Evolutionary conservation across 495 filamentous ascomycete genomes (phyloP).

Genomic region (Talaromyces proteolyticus): DNA sequence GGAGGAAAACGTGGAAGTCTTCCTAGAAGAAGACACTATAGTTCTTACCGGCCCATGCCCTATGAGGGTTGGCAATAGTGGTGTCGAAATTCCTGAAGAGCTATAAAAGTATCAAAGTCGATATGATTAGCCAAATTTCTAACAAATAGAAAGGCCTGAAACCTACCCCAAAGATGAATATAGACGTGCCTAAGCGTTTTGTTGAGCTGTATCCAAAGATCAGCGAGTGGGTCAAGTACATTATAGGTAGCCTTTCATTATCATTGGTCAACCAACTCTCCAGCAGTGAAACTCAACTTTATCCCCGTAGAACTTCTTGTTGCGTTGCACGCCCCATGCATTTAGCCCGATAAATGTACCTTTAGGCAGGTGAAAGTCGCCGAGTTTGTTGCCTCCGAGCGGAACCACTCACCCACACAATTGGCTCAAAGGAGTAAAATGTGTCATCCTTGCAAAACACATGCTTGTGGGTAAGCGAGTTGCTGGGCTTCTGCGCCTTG

Average conservation of each 20-base stretch:
- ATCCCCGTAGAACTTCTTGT: slow-evolving; percentile 12
- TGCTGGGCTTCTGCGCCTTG: slow-evolving; percentile 26
- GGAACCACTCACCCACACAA: slow-evolving; percentile 56
- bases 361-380: slow-evolving; percentile 43
- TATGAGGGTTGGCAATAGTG: slow-evolving; percentile 1
- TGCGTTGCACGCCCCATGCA: slow-evolving; percentile 13
- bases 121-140: not conserved
- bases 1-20: slow-evolving; percentile 8
- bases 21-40: slow-evolving; percentile 49
- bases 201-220: not conserved
- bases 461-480: slow-evolving; percentile 44
- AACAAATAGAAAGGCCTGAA: not conserved
- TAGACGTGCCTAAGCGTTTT: slow-evolving; percentile 1
- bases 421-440: slow-evolving; percentile 46
- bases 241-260: not conserved
- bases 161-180: not conserved
- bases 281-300: slow-evolving; percentile 14
- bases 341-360: slow-evolving; percentile 55
- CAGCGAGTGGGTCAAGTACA: not conserved
- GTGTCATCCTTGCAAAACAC: slow-evolving; percentile 47
- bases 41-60: slow-evolving; percentile 24
- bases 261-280: slow-evolving; percentile 17
- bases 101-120: not conserved
- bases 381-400: slow-evolving; percentile 42
- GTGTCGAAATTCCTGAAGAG: not conserved